Evolutionary conservation across 768 basidiomycete genomes (phyloP).

Genomic region (Tulasnella sp.): DNA sequence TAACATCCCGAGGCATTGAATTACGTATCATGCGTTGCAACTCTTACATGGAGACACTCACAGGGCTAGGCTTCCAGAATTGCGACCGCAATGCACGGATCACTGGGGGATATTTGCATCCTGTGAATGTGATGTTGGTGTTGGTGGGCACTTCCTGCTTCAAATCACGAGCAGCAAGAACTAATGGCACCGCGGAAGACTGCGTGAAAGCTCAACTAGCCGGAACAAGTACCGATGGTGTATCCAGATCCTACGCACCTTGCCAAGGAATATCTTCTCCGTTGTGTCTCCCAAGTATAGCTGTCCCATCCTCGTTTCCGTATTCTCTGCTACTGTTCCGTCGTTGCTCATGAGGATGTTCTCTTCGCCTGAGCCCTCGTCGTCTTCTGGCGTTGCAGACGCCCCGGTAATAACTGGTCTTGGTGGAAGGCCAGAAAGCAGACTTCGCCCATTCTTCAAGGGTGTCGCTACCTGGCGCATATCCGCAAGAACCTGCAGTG

Average conservation of each 20-base stretch:
- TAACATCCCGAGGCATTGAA: conserved; percentile 15
- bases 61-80: conserved; percentile 8
- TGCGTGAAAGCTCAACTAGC: background rate
- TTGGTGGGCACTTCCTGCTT: conserved; percentile 44
- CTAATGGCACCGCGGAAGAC: conserved; percentile 31
- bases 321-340: background rate
- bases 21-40: conserved; percentile 12
- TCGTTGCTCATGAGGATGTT: background rate
- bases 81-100: background rate
- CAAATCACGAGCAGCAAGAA: conserved; percentile 46
- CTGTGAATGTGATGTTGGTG: conserved; percentile 37
- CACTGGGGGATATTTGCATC: conserved; percentile 16
- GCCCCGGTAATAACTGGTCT: background rate
- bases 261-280: background rate
- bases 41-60: conserved; percentile 3
- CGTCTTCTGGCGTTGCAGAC: background rate
- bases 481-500: background rate
- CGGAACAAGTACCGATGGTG: background rate
- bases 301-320: background rate
- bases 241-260: background rate
- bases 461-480: conserved; percentile 21
- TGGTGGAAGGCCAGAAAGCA: background rate
- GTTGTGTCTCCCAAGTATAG: background rate
- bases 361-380: background rate
- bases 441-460: background rate